Base-by-base conservation (phyloP, 495 filamentous ascomycete species). In the Xanthoparmelia taractica region DNA sequence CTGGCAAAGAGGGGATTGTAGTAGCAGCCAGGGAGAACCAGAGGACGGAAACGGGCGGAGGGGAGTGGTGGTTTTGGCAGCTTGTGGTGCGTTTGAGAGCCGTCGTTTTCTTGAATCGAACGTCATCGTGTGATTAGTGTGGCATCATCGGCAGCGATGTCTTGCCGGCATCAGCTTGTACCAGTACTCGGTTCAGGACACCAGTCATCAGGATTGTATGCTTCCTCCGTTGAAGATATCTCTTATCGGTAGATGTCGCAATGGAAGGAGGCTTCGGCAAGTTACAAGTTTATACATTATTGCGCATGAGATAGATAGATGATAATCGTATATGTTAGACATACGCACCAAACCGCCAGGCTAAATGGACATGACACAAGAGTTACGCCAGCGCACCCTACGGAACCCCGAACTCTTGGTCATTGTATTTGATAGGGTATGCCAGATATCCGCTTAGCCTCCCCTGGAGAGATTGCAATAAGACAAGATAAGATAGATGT, bases 261-360 rank as follows among this genome's bases (percentile, higher is more conserved):
- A 36, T 29, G 38, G 47, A 38, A 25, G 11, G 34, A 31, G 37
- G 36, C 36, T 55, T 56, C 17, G 23, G 20, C 17, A 43, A 31
- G 25, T 18, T 20, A 52, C 47, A 56, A 36, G 48, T 40, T 17
- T 63, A 63, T 57, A 56, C 34, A 38, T 58, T 55, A 57, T 57
- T 58, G 47, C 47, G 47, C 47, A 29, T 29, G 17, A 50, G 47
- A 50, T 50, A 13, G 11, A 47, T n/a, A 17, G 47, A 12, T 40
- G 13, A 12, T 34, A 13, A 50, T n/a, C n/a, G n/a, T n/a, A n/a
- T 63, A 18, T 62, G 41, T 66, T 50, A 66, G 43, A 66, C 59
- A 58, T 59, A 63, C 64, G 54, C 64, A 66, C 59, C 64, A 63
- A 63, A 63, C 64, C 59, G 38, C 38, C 61, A 36, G 17, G 43